Conservation (phyloP, 73 alveolate genomes). For the Paramecium sonneborni region DNA sequence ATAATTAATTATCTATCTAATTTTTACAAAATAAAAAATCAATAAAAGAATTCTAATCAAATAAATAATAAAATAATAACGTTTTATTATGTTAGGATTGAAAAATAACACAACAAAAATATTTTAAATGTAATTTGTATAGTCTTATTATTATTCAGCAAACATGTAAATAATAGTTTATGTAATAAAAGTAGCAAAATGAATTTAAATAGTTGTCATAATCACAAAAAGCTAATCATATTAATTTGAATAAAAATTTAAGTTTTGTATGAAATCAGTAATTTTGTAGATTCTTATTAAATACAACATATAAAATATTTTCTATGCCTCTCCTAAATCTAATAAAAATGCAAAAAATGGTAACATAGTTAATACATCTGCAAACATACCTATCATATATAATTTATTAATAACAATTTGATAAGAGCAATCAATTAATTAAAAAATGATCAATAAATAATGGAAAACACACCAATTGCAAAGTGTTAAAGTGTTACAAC, state of each 20-base stretch:
- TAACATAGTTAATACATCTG: background rate
- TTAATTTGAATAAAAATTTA: background rate
- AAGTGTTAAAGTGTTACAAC: background rate
- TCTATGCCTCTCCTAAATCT: background rate
- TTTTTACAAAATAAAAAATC: background rate
- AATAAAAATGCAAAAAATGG: background rate
- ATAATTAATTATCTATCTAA: background rate
- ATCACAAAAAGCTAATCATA: background rate
- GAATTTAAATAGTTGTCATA: background rate
- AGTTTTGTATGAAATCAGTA: background rate
- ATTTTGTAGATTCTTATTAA: background rate
- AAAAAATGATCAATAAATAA: background rate
- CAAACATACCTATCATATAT: background rate
- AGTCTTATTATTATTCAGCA: background rate
- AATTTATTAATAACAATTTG: background rate
- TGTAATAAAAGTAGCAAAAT: background rate
- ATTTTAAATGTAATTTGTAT: background rate
- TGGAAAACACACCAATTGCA: background rate
- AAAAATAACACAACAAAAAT: background rate
- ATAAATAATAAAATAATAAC: background rate
- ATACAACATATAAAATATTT: background rate
- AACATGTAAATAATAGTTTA: background rate
- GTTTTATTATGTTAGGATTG: background rate
- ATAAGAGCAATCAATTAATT: background rate
- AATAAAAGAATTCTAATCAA: background rate